These are phyloP conservation scores for Cetraspora pellucida DNA, from an alignment of 192 early-diverging fungal genomes.

Conservation along the genomic window DNA sequence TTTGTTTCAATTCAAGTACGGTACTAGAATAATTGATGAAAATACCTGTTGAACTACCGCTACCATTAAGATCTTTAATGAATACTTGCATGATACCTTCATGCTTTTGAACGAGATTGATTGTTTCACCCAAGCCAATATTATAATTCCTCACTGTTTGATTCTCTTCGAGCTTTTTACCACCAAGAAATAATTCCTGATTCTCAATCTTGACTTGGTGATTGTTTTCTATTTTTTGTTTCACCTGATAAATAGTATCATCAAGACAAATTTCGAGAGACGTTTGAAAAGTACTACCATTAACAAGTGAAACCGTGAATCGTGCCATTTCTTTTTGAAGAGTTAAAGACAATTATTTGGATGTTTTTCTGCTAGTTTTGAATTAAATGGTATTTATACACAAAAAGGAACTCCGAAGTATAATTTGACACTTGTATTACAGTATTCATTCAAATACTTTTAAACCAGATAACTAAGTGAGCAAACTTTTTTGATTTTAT, in stretches of 20 bases:
- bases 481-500: no score
- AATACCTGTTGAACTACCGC: conserved; percentile 10
- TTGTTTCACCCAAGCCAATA: background rate
- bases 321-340: conserved; percentile 12
- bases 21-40: background rate
- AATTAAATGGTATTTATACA: no score
- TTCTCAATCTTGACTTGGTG: background rate
- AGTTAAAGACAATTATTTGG: background rate
- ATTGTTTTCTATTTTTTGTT: conserved; percentile 13
- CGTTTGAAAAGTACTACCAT: background rate
- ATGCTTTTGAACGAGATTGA: conserved; percentile 11
- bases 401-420: no score
- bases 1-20: conserved; percentile 10
- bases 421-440: no score
- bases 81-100: conserved; percentile 17
- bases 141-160: background rate
- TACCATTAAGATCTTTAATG: background rate
- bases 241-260: conserved; percentile 12
- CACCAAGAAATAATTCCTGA: conserved; percentile 21
- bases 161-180: background rate
- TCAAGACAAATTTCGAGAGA: conserved; percentile 5
- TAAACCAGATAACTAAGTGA: no score
- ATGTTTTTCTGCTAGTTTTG: no score
- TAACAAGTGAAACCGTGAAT: background rate
- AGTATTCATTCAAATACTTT: no score